A percentile compares a stretch with the other conserved stretches of the same genome.
phyloP scores from a whole-genome alignment of 768 basidiomycete genomes.

The Suillus hirtellus region DNA sequence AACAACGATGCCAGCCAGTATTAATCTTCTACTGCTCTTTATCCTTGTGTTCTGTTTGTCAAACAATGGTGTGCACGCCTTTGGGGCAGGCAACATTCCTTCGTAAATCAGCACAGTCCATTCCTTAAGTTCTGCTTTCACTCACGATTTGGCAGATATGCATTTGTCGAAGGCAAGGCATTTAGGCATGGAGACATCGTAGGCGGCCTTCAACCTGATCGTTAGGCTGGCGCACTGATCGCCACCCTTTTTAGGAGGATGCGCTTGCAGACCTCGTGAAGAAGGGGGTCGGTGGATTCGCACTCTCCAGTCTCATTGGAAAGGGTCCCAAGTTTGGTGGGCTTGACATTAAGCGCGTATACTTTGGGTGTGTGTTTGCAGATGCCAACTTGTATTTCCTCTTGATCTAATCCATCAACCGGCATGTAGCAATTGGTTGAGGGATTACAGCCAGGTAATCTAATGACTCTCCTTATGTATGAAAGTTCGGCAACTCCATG shows the following conservation, averaged over 20 bases:
- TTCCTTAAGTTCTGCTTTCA: background rate
- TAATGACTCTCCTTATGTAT: background rate
- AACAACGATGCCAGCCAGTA: constrained; percentile 23
- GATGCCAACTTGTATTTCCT: background rate
- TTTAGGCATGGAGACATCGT: constrained; percentile 91
- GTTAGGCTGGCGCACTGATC: constrained; percentile 1
- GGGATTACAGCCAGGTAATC: constrained; percentile 79
- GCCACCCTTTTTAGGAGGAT: constrained; percentile 57
- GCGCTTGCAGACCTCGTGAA: constrained; percentile 61
- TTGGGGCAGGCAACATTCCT: constrained; percentile 88
- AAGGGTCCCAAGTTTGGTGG: constrained; percentile 72
- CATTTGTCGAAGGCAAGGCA: constrained; percentile 83
- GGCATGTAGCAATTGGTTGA: constrained; percentile 71
- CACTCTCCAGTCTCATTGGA: constrained; percentile 53
- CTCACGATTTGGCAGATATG: constrained; percentile 50
- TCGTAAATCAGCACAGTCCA: constrained; percentile 39
- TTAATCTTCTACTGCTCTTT: constrained; percentile 44
- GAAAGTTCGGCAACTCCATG: background rate
- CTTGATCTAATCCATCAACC: background rate
- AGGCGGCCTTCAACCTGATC: constrained; percentile 30
- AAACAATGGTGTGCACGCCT: constrained; percentile 63
- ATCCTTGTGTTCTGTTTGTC: constrained; percentile 59
- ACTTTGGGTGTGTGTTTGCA: constrained; percentile 61
- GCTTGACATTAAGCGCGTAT: constrained; percentile 82
- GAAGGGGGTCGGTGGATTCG: constrained; percentile 56